Percentiles rank a stretch among this genome's conserved stretches.
phyloP scores from a whole-genome alignment of 495 filamentous ascomycete species.

The Glutinoglossum americanum region DNA sequence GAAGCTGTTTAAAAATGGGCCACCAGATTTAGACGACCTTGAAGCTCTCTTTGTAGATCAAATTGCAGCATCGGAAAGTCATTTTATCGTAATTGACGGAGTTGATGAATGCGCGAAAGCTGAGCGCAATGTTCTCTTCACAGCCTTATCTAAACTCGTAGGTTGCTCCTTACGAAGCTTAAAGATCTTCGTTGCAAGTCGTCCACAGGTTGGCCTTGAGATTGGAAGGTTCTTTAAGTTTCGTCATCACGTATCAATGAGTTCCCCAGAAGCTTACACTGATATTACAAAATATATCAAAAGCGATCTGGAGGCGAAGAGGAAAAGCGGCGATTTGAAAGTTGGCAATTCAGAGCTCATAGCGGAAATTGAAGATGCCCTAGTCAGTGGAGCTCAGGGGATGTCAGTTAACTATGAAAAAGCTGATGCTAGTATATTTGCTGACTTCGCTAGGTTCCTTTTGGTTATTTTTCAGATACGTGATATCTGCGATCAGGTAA shows the following conservation, averaged over 20 bases:
- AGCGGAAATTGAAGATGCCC: slow-evolving; percentile 5
- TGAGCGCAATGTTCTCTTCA: slow-evolving; percentile 5
- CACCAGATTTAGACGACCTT: slow-evolving; percentile 1
- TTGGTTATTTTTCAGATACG: slow-evolving; percentile 15
- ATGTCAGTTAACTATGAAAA: slow-evolving; percentile 8
- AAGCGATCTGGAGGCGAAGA: neutral
- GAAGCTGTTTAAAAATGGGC: neutral
- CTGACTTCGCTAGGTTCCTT: slow-evolving; percentile 10
- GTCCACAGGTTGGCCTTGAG: slow-evolving; percentile 3
- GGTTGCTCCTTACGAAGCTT: neutral
- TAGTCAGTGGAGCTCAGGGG: slow-evolving; percentile 4
- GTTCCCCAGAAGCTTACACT: neutral
- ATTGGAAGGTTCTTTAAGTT: neutral
- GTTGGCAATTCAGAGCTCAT: slow-evolving; percentile 7
- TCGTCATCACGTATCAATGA: neutral
- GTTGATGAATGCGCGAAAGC: slow-evolving; percentile 10
- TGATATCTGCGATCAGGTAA: slow-evolving; percentile 10
- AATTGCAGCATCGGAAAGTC: neutral
- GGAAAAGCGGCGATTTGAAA: slow-evolving; percentile 3
- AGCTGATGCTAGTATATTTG: slow-evolving; percentile 1
- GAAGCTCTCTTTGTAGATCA: slow-evolving; percentile 2
- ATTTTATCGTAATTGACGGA: slow-evolving; percentile 12
- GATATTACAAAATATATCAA: slow-evolving; percentile 6
- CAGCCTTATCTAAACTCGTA: slow-evolving; percentile 2
- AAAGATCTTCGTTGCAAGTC: slow-evolving; percentile 9